These are phyloP conservation scores for Myxozyma mucilagina DNA, from an alignment of 805 yeast species.

Conservation along the genomic window DNA sequence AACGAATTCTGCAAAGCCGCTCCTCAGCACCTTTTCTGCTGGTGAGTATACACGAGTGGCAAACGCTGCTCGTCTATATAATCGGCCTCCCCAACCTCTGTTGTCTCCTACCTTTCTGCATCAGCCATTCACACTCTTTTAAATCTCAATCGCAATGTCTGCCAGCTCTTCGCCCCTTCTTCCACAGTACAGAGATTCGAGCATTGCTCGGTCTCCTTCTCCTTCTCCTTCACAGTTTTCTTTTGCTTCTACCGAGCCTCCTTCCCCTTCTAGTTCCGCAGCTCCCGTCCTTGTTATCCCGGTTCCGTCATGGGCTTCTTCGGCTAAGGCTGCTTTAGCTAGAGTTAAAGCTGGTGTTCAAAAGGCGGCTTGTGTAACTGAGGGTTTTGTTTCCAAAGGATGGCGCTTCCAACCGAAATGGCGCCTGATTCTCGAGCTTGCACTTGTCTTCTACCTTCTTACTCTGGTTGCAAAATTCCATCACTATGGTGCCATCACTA, in stretches of 20 bases:
- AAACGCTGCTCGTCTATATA: background rate
- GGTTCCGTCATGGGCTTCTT: background rate
- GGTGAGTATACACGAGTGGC: background rate
- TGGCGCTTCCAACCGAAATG: background rate
- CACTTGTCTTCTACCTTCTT: slow-evolving; percentile 13
- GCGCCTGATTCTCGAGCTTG: slow-evolving; percentile 6
- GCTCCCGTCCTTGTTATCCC: slow-evolving; percentile 3
- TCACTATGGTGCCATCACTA: slow-evolving; percentile 11
- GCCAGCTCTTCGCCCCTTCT: slow-evolving; percentile 10
- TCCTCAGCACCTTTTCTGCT: background rate
- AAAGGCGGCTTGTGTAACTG: background rate
- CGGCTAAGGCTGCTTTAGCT: background rate
- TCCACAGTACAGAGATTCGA: background rate
- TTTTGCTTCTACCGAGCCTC: background rate
- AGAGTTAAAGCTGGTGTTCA: background rate
- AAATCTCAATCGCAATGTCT: background rate
- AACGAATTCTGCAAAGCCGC: background rate
- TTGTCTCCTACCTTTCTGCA: background rate
- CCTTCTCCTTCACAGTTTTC: slow-evolving; percentile 3
- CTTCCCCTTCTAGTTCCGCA: background rate
- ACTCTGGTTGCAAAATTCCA: slow-evolving; percentile 13
- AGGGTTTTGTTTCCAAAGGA: background rate
- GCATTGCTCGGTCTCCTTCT: background rate
- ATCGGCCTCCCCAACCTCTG: background rate
- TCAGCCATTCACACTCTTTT: background rate